These are phyloP conservation scores for Colletotrichum spaethianum DNA, from an alignment of 2,329 filamentous ascomycete species.

Conservation along the genomic window DNA sequence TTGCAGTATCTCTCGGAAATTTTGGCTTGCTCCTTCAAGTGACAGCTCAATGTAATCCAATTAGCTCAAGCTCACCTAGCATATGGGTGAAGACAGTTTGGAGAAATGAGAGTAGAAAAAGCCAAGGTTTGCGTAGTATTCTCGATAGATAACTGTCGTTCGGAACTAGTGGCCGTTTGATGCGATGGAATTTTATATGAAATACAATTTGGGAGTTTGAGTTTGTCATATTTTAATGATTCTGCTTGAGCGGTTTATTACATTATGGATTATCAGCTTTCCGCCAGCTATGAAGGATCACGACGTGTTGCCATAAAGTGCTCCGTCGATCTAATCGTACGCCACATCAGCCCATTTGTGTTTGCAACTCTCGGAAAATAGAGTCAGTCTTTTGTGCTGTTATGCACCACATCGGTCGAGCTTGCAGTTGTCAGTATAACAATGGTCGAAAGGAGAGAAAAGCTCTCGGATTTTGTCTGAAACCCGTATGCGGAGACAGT, in stretches of 20 bases:
- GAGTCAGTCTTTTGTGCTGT: neutral
- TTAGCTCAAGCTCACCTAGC: too few species aligned
- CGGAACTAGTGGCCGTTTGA: too few species aligned
- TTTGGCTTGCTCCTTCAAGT: too few species aligned
- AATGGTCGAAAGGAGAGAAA: too few species aligned
- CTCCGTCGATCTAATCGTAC: neutral
- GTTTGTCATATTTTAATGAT: neutral
- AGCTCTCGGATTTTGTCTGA: neutral
- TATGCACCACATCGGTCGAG: neutral
- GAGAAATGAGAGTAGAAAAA: too few species aligned
- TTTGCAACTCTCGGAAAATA: too few species aligned
- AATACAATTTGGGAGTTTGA: neutral
- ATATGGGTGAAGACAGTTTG: too few species aligned
- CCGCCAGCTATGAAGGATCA: neutral
- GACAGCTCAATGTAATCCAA: too few species aligned
- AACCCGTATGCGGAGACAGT: fast-evolving
- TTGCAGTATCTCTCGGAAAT: too few species aligned
- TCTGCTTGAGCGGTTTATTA: neutral
- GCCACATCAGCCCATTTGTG: neutral
- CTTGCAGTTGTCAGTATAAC: neutral
- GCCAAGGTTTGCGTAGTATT: too few species aligned
- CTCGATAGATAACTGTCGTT: too few species aligned
- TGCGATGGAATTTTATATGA: too few species aligned
- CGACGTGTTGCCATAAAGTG: neutral
- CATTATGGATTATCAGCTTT: neutral